A percentile compares a stretch with the other conserved stretches of the same genome.
Evolutionary conservation across 768 basidiomycete genomes (phyloP).

Genomic region (Suillus weaverae): DNA sequence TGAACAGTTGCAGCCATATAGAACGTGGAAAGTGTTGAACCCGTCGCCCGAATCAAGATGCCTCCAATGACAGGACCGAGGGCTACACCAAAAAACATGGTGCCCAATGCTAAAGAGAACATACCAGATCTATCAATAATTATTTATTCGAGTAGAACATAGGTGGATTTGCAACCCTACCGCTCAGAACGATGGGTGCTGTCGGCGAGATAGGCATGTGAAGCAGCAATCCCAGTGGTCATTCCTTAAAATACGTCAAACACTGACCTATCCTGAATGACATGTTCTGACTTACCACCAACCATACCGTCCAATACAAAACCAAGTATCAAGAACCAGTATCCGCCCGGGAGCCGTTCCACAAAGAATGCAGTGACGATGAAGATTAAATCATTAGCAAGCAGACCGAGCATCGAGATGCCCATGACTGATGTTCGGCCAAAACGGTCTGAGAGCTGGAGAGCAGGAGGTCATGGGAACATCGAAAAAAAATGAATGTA

Average conservation of each 20-base stretch:
- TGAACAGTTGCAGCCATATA: slow-evolving; percentile 60
- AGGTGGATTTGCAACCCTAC: slow-evolving; percentile 32
- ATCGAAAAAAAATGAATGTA: neutral
- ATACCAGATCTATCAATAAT: slow-evolving; percentile 50
- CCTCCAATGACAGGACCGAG: slow-evolving; percentile 75
- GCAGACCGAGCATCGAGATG: slow-evolving; percentile 57
- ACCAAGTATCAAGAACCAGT: slow-evolving; percentile 73
- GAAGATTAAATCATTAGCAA: slow-evolving; percentile 64
- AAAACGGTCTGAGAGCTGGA: slow-evolving; percentile 71
- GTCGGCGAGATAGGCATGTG: slow-evolving; percentile 72
- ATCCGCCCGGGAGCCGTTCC: slow-evolving; percentile 70
- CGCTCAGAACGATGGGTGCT: slow-evolving; percentile 54
- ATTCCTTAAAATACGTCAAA: slow-evolving; percentile 41
- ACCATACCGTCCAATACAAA: slow-evolving; percentile 66
- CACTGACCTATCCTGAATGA: neutral
- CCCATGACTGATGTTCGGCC: slow-evolving; percentile 70
- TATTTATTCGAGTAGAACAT: slow-evolving; percentile 6
- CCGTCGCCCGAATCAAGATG: slow-evolving; percentile 58
- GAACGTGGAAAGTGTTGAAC: slow-evolving; percentile 63
- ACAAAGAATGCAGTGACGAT: slow-evolving; percentile 63
- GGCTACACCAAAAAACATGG: slow-evolving; percentile 73
- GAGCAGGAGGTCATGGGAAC: neutral
- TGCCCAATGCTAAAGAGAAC: slow-evolving; percentile 66
- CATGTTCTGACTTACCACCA: slow-evolving; percentile 53
- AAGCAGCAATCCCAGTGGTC: slow-evolving; percentile 47